A percentile compares a stretch with the other conserved stretches of the same genome.
Conservation (phyloP, 768 basidiomycete species). For the Pisolithus marmoratus region DNA sequence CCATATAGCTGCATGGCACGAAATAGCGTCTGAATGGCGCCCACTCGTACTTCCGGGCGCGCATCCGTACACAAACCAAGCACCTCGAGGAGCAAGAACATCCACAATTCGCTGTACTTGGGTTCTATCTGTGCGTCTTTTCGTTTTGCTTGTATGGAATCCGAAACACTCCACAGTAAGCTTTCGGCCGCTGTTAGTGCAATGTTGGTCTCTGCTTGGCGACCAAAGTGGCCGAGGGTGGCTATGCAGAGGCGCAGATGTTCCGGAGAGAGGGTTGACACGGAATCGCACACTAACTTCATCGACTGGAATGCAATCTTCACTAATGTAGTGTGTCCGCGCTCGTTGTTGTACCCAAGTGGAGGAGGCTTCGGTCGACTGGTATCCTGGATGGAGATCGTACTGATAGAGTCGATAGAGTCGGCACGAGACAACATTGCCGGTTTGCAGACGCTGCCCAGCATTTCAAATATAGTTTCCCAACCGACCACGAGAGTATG, state of each 20-base stretch:
- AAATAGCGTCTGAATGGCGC: constrained; percentile 94
- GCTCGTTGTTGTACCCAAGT: constrained; percentile 56
- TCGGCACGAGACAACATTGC: constrained; percentile 30
- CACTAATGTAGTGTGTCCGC: constrained; percentile 67
- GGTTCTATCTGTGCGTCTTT: constrained; percentile 56
- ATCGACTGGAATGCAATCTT: constrained; percentile 93
- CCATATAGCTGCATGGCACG: constrained; percentile 93
- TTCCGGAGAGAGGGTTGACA: constrained; percentile 72
- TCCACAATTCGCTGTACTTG: constrained; percentile 87
- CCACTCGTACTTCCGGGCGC: constrained; percentile 84
- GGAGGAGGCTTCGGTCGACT: constrained; percentile 41
- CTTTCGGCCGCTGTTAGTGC: constrained; percentile 91
- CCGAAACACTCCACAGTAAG: constrained; percentile 92
- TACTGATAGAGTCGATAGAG: constrained; percentile 38
- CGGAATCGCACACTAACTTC: constrained; percentile 90
- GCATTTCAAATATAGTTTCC: constrained; percentile 89
- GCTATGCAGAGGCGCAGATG: constrained; percentile 86
- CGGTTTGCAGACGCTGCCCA: constrained; percentile 80
- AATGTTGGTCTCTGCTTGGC: constrained; percentile 93
- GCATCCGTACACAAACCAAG: constrained; percentile 76
- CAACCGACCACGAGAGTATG: constrained; percentile 91
- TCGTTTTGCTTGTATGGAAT: constrained; percentile 85
- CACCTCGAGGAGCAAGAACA: constrained; percentile 81
- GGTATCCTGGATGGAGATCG: constrained; percentile 35
- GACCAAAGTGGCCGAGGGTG: constrained; percentile 87